Conservation (phyloP, 208 protist species). For the Leishmania arabica region DNA sequence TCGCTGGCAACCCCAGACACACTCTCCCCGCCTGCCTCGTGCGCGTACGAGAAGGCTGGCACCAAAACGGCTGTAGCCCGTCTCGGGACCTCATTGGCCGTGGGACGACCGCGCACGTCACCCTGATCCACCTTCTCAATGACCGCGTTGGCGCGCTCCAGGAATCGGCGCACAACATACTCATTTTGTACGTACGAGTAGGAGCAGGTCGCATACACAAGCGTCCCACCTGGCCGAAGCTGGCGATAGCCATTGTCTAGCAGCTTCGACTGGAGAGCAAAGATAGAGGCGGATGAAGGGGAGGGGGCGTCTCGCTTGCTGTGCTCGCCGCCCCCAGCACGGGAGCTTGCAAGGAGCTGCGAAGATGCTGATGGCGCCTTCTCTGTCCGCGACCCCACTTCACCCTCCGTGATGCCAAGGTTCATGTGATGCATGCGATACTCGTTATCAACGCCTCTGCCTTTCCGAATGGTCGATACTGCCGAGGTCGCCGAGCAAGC, state of each 20-base stretch:
- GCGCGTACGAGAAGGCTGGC: conserved; percentile 28
- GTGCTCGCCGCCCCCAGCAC: neutral
- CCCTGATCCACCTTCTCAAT: neutral
- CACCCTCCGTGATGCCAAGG: neutral
- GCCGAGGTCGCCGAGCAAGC: neutral
- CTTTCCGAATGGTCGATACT: conserved; percentile 9
- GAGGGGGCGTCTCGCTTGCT: neutral
- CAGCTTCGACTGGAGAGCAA: conserved; percentile 66
- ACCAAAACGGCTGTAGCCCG: conserved; percentile 7
- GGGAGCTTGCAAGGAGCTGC: neutral
- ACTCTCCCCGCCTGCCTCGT: conserved; percentile 12
- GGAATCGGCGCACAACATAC: conserved; percentile 72
- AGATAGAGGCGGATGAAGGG: conserved; percentile 20
- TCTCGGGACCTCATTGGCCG: neutral
- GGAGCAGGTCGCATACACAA: conserved; percentile 95
- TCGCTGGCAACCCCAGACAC: neutral
- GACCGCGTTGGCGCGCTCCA: conserved; percentile 35
- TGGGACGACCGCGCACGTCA: neutral
- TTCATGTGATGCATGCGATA: conserved; percentile 71
- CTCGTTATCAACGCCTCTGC: conserved; percentile 55
- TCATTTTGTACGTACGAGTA: conserved; percentile 92
- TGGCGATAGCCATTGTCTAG: conserved; percentile 75
- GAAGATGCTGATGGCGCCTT: neutral
- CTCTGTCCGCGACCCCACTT: neutral
- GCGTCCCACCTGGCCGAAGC: conserved; percentile 72